Evolutionary conservation across 192 early-diverging fungal species (phyloP).

Genomic region (Gigaspora rosea): DNA sequence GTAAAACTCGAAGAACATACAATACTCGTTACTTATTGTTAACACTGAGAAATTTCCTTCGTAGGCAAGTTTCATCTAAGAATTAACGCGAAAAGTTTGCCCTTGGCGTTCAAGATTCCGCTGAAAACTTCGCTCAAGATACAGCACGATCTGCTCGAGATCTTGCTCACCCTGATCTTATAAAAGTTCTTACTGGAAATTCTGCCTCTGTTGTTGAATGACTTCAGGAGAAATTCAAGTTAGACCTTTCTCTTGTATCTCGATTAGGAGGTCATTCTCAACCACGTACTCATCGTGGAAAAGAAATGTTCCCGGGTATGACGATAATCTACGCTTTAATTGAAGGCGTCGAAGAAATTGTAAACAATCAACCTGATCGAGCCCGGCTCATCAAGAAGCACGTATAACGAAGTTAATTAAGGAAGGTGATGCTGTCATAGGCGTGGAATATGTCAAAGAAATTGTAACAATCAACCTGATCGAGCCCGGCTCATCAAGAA

Average conservation of each 20-base stretch:
- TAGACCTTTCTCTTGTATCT: no score
- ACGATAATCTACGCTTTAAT: slow-evolving; percentile 92
- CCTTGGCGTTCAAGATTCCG: no score
- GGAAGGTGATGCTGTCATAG: slow-evolving; percentile 66
- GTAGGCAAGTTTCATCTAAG: slow-evolving; percentile 53
- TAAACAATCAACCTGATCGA: slow-evolving; percentile 64
- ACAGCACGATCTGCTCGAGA: no score
- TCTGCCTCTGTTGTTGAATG: no score
- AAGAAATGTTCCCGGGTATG: slow-evolving; percentile 84
- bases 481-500: no score
- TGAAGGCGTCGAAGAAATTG: slow-evolving; percentile 75
- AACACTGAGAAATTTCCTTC: no score
- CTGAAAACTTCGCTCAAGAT: no score
- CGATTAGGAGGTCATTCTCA: no score
- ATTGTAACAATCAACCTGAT: no score
- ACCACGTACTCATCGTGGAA: slow-evolving; percentile 92
- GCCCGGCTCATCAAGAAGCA: slow-evolving; percentile 81
- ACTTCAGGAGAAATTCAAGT: no score
- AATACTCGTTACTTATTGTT: slow-evolving; percentile 42
- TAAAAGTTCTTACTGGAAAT: no score
- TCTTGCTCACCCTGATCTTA: no score
- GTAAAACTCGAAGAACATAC: not conserved
- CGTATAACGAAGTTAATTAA: slow-evolving; percentile 74
- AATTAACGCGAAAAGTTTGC: slow-evolving; percentile 86
- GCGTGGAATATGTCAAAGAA: slow-evolving; percentile 84